These are phyloP conservation scores for Zygoascus biomembranicola DNA, from an alignment of 805 yeast species.

Conservation along the genomic window DNA sequence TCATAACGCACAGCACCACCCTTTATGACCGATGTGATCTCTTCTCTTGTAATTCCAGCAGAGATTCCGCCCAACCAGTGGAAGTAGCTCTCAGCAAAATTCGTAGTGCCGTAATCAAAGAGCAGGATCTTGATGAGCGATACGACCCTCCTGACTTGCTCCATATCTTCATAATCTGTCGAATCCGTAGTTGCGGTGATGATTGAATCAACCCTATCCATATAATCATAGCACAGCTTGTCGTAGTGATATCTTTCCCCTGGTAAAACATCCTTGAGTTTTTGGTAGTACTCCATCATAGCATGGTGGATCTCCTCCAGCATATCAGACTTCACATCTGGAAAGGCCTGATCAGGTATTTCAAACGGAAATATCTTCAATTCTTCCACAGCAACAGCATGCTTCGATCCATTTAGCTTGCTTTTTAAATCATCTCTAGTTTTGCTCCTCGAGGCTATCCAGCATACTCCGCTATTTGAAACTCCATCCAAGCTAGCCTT, in stretches of 20 bases:
- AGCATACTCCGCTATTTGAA: conserved; percentile 19
- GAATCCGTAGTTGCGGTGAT: background rate
- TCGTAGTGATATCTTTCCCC: background rate
- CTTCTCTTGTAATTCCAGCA: conserved; percentile 2
- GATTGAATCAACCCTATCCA: background rate
- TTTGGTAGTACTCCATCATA: conserved; percentile 1
- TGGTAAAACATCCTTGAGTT: background rate
- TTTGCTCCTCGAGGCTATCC: conserved; percentile 17
- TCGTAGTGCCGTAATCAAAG: background rate
- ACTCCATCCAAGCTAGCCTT: conserved; percentile 19
- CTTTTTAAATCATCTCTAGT: background rate
- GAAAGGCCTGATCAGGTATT: conserved; percentile 10
- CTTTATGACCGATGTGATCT: background rate
- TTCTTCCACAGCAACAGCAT: conserved; percentile 12
- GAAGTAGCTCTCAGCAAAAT: background rate
- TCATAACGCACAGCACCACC: conserved; percentile 6
- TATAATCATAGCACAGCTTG: background rate
- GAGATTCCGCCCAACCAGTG: background rate
- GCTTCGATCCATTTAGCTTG: background rate
- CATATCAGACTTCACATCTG: conserved; percentile 12
- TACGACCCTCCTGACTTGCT: background rate
- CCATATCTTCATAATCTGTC: background rate
- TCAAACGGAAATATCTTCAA: conserved; percentile 14
- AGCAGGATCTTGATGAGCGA: background rate
- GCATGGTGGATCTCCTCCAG: conserved; percentile 11